These are phyloP conservation scores for Ramaria sp. DNA, from an alignment of 768 basidiomycete species.

Conservation along the genomic window DNA sequence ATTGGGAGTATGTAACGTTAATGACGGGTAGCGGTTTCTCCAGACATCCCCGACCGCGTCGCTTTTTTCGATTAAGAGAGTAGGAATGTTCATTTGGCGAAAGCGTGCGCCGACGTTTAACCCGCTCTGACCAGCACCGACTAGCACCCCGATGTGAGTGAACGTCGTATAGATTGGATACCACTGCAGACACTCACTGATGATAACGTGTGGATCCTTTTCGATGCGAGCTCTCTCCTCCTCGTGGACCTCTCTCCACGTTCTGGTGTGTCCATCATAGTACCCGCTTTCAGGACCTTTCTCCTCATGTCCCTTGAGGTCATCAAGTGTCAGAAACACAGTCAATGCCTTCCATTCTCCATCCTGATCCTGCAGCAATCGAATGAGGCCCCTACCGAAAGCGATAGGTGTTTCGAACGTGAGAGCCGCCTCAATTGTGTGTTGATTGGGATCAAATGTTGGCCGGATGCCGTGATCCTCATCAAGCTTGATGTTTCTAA, in stretches of 20 bases:
- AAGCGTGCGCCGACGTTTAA: constrained; percentile 32
- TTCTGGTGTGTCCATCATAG: constrained; percentile 12
- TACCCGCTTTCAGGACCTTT: constrained; percentile 7
- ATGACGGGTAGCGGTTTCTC: constrained; percentile 31
- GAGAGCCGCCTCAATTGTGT: constrained; percentile 15
- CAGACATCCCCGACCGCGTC: constrained; percentile 30
- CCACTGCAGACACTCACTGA: constrained; percentile 10
- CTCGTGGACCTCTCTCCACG: constrained; percentile 13
- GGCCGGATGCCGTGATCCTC: background rate
- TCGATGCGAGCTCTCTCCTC: constrained; percentile 10
- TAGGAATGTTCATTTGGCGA: constrained; percentile 28
- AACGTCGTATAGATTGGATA: background rate
- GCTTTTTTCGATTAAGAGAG: constrained; percentile 27
- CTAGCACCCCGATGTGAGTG: constrained; percentile 13
- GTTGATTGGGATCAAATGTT: background rate
- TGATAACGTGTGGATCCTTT: constrained; percentile 15
- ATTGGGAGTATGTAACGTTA: constrained; percentile 28
- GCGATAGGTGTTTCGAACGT: constrained; percentile 13
- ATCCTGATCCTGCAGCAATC: constrained; percentile 6
- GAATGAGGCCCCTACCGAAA: constrained; percentile 13
- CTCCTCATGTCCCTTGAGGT: constrained; percentile 18
- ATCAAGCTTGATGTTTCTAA: constrained; percentile 14
- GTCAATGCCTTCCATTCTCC: constrained; percentile 16
- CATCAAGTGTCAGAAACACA: constrained; percentile 13
- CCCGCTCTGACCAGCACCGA: constrained; percentile 35